Conservation (phyloP, 208 protist species). For the Wallacemonas collosoma region DNA sequence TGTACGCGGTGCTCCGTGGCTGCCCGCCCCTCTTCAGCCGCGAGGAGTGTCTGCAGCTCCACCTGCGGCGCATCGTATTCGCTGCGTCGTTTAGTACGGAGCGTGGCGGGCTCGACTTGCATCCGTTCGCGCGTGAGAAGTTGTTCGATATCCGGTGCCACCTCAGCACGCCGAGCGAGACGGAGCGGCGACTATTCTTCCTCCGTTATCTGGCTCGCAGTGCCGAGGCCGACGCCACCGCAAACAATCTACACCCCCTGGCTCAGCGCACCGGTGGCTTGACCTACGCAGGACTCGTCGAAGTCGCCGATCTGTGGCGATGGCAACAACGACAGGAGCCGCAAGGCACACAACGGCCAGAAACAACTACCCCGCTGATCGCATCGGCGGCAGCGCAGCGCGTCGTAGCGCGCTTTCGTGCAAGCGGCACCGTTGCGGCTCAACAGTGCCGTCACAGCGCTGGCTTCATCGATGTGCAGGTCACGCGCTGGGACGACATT, state of each 20-base stretch:
- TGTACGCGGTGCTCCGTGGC: constrained; percentile 55
- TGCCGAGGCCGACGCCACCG: not conserved
- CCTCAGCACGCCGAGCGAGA: constrained; percentile 61
- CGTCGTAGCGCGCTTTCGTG: constrained; percentile 42
- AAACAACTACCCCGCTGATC: not conserved
- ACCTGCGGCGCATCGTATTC: constrained; percentile 32
- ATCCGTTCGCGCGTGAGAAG: constrained; percentile 40
- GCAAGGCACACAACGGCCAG: too few relatives aligned
- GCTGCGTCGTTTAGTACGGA: constrained; percentile 45
- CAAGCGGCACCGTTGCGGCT: constrained; percentile 48
- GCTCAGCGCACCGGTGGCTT: constrained; percentile 69
- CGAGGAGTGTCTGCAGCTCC: constrained; percentile 28
- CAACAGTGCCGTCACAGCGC: constrained; percentile 47
- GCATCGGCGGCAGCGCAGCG: constrained; percentile 30
- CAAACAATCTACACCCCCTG: constrained; percentile 27
- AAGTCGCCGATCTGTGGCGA: constrained; percentile 28
- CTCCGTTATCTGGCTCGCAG: not conserved
- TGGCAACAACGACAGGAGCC: not conserved
- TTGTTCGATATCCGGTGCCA: constrained; percentile 48
- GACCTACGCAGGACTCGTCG: constrained; percentile 61
- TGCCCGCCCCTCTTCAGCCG: constrained; percentile 35
- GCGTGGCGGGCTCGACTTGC: constrained; percentile 32
- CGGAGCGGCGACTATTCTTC: constrained; percentile 55
- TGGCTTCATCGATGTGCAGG: constrained; percentile 78
- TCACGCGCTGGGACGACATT: constrained; percentile 75